Evolutionary conservation across 106 monocot species (phyloP).

Genomic region (Posidonia australis): DNA sequence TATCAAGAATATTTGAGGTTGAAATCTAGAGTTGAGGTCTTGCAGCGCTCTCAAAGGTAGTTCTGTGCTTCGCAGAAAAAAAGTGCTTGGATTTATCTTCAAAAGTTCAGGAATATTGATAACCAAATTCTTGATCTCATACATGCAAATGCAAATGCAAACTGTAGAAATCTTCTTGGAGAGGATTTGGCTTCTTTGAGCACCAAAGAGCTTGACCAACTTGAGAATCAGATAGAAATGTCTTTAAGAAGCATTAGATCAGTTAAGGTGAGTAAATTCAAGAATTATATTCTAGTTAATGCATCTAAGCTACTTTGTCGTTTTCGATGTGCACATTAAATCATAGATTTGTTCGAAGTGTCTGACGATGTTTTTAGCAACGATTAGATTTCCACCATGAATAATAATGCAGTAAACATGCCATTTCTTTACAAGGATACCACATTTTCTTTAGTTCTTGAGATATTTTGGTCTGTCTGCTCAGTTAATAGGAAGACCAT

Average conservation of each 20-base stretch:
- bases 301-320: neutral
- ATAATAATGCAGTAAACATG: no score
- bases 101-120: no score
- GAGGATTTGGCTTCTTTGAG: conserved; percentile 48
- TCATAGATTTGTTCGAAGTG: neutral
- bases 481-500: no score
- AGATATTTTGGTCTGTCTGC: no score
- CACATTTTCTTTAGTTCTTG: no score
- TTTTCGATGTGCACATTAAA: neutral
- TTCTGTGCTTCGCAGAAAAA: no score
- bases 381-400: no score
- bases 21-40: conserved; percentile 44
- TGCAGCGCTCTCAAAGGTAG: conserved; percentile 61
- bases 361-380: no score
- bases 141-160: neutral
- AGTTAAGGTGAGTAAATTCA: conserved; percentile 33
- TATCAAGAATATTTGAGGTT: conserved; percentile 61
- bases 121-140: neutral
- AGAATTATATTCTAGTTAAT: neutral
- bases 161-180: conserved; percentile 58
- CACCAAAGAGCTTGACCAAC: conserved; percentile 54
- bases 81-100: no score
- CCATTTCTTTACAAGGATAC: no score
- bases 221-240: conserved; percentile 52
- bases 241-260: conserved; percentile 61